Base-by-base conservation (phyloP, 768 basidiomycete genomes). In the Russula earlei region DNA sequence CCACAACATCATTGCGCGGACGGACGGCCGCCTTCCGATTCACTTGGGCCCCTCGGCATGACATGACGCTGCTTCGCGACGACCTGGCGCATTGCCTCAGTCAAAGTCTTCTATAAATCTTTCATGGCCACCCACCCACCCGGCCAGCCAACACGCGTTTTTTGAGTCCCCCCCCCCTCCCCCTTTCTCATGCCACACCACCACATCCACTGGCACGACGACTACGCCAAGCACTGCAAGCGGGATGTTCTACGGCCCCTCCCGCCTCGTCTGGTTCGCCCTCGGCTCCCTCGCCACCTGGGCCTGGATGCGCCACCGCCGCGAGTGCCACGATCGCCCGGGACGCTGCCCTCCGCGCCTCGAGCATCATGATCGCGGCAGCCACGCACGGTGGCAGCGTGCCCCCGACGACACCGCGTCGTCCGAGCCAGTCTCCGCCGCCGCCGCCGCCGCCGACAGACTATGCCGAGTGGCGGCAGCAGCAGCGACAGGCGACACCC, bases 231-330 rank as follows among this genome's bases (percentile, higher is more conserved):
- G 3, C 19, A 8, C 20, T 40, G 12, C 7, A 20, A n/a, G n/a
- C n/a, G n/a, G n/a, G 14, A 53, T 36, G 42, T 31, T 58, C 36
- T 54, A 0, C 52, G 65, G 75, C 6, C 78, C 79, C n/a, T 78
- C 78, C 42, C 82, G 85, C 59, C 40, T 85, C 52, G 29, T 87
- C 66, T 87, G 85, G 85, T 85, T 87, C 73, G 9, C 75, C 62
- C 19, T 85, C 60, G 86, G 85, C 56, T 83, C 80, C 6, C 70
- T 69, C 3, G 63, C 59, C 25, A 70, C 71, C 0, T 65, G 67
- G 22, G 70, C 67, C 59, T 77, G 69, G 67, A 52, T 68, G 69
- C 49, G 74, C 73, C 38, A 33, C n/a, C 67, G 67, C 42, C 24
- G n/a, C 9, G 2, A n/a, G 0, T 12, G 73, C 67, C 74, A 17